Conservation (phyloP, 2,329 filamentous ascomycete species). For the Xylogone sp. region DNA sequence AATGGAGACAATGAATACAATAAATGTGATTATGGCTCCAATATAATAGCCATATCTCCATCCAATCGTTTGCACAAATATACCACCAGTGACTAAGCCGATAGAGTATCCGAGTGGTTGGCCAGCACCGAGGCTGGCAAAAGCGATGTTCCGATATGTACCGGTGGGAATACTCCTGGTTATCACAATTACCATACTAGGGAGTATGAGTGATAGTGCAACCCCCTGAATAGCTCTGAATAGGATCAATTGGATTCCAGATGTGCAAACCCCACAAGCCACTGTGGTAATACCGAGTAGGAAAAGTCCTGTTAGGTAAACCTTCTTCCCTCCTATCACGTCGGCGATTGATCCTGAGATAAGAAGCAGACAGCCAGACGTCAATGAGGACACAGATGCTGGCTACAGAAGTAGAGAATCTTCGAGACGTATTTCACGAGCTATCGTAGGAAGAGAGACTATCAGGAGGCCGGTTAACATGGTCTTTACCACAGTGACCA, state of each 20-base stretch:
- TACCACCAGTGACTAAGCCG: slow-evolving; percentile 46
- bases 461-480: slow-evolving; percentile 32
- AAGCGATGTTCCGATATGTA: slow-evolving; percentile 45
- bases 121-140: slow-evolving; percentile 44
- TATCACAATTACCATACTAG: slow-evolving; percentile 45
- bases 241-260: slow-evolving; percentile 38
- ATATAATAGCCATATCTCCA: slow-evolving; percentile 51
- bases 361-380: slow-evolving; percentile 41
- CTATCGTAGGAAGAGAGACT: slow-evolving; percentile 38
- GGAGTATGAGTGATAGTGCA: slow-evolving; percentile 42
- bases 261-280: slow-evolving; percentile 36
- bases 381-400: slow-evolving; percentile 32
- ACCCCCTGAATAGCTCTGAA: slow-evolving; percentile 43
- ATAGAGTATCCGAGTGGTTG: slow-evolving; percentile 49
- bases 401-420: slow-evolving; percentile 22
- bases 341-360: slow-evolving; percentile 46
- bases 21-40: slow-evolving; percentile 33
- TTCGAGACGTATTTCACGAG: slow-evolving; percentile 29
- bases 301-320: slow-evolving; percentile 41
- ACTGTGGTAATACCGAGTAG: slow-evolving; percentile 39
- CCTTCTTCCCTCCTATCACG: slow-evolving; percentile 40
- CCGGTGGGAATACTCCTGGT: slow-evolving; percentile 42
- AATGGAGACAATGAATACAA: slow-evolving; percentile 14
- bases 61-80: slow-evolving; percentile 43
- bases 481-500: slow-evolving; percentile 23